phyloP scores from a whole-genome alignment of 2,329 filamentous ascomycete species.

The Clonostachys sp. region DNA sequence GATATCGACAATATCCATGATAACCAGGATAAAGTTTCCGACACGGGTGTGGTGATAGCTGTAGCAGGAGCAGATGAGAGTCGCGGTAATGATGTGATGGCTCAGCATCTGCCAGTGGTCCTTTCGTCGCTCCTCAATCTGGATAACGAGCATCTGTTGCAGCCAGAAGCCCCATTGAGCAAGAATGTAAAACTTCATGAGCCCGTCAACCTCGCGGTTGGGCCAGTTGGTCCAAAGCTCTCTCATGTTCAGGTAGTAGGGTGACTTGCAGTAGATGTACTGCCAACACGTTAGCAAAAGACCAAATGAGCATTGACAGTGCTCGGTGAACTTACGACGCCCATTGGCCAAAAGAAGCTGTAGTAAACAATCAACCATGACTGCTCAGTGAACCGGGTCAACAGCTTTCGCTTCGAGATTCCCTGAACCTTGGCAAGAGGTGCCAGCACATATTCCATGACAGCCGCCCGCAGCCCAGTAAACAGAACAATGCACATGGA shows the following conservation, averaged over 20 bases:
- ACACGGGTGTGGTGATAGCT: slow-evolving; percentile 83
- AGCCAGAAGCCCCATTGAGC: slow-evolving; percentile 90
- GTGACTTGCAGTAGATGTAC: slow-evolving; percentile 76
- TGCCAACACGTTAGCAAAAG: slow-evolving; percentile 23
- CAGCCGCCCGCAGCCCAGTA: slow-evolving; percentile 76
- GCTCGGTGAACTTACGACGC: slow-evolving; percentile 60
- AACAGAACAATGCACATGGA: slow-evolving; percentile 77
- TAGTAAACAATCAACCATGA: slow-evolving; percentile 89
- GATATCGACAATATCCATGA: slow-evolving; percentile 93
- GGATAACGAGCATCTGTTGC: slow-evolving; percentile 89
- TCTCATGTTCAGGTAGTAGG: slow-evolving; percentile 71
- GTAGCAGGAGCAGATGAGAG: slow-evolving; percentile 77
- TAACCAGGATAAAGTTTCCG: slow-evolving; percentile 80
- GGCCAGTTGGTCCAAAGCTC: slow-evolving; percentile 87
- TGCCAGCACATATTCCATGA: slow-evolving; percentile 82
- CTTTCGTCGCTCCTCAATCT: slow-evolving; percentile 91
- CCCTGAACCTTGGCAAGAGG: slow-evolving; percentile 72
- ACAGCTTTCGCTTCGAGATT: slow-evolving; percentile 69
- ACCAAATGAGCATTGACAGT: background rate
- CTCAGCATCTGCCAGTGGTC: slow-evolving; percentile 95
- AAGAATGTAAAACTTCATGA: slow-evolving; percentile 86
- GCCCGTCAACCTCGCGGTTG: slow-evolving; percentile 64
- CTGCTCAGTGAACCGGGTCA: slow-evolving; percentile 87
- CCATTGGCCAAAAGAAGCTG: slow-evolving; percentile 73
- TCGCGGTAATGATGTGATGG: slow-evolving; percentile 87